Evolutionary conservation across 129 eudicot species (phyloP), one percentile per base, ranked within the genome.

Genomic region (Deinandra increscens): DNA sequence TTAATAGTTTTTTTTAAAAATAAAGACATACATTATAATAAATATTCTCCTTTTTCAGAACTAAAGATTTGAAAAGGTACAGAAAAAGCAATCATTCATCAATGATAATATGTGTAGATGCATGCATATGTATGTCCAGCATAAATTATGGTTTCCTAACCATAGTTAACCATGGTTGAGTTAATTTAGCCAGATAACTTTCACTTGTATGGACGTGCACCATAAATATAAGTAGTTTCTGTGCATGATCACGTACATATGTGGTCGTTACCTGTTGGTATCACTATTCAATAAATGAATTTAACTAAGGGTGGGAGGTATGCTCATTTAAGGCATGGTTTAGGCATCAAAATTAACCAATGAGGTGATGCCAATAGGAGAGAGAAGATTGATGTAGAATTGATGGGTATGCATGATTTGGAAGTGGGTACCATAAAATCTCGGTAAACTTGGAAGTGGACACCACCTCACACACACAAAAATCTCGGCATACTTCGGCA

Each of bases 41-140:
- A n/a, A 43, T 64, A 68, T 65, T 79, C 67, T 76, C 77, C 70
- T 75, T 75, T 75, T 45, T 1, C 73, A 26, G 62, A 79, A 61
- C 71, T 65, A 54, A 20, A 78, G 62, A 68, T 42, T 60, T 48
- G 49, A 36, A 76, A 78, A 78, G 79, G 87, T 83, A 86, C 88
- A 80, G 23, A 79, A 80, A 82, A 86, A 78, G 74, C 84, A 79
- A 91, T 88, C 89, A 91, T 91, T 82, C 74, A 81, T 75, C 98
- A 88, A 91, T 91, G 86, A 91, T 82, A 78, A 26, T 26, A 3
- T 76, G 66, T 69, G 43, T 46, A 19, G 39, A 19, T 68, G 60
- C n/a, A n/a, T n/a, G n/a, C 60, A 59, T 71, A 68, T 53, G 72
- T 72, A 60, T 58, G 58, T 77, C 58, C 26, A 78, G 15, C 74